Evolutionary conservation across 116 monocot species (phyloP), one percentile per base, ranked within the genome.

Genomic region (Zostera marina): DNA sequence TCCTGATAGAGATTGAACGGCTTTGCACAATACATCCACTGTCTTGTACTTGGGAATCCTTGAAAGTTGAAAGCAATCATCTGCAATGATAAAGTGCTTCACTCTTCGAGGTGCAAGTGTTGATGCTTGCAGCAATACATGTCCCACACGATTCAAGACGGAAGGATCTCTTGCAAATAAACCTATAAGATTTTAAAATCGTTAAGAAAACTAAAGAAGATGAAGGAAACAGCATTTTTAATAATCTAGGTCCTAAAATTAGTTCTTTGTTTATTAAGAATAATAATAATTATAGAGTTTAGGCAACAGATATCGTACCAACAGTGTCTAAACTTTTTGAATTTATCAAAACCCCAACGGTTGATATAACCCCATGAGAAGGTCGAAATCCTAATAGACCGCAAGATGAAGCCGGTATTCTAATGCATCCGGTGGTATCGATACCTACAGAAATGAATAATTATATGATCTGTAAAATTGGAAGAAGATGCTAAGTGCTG

Each of bases 351-450:
- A 80, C 49, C 42, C 96, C 96, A 72, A 74, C 60, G 22, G 73
- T 75, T 55, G 85, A 80, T 47, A 82, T 48, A 52, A 61, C 55
- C 3, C 88, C 96, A 76, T 96, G 82, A 64, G 96, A 96, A 58
- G 85, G 78, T 68, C 72, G 80, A 64, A 78, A 96, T 54, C 96
- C 80, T 64, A 89, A 56, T 12, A 96, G 23, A 24, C 80, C 82
- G 70, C 96, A 96, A 67, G 78, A 80, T 15, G 89, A 85, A 64
- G 96, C 88, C 17, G 96, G 85, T 44, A 85, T 80, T 76, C 88
- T 88, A 53, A 96, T 74, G 66, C 82, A 77, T 74, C 96, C 89
- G 68, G 76, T 47, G 61, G 85, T 82, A 64, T 96, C 89, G 63
- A 73, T 76, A 42, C 96, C 96, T 96, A 59, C 62, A 75, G 10